Evolutionary conservation across 2,329 filamentous ascomycete species (phyloP), one percentile per base, ranked within the genome.

Genomic region (Alternaria consortialis): DNA sequence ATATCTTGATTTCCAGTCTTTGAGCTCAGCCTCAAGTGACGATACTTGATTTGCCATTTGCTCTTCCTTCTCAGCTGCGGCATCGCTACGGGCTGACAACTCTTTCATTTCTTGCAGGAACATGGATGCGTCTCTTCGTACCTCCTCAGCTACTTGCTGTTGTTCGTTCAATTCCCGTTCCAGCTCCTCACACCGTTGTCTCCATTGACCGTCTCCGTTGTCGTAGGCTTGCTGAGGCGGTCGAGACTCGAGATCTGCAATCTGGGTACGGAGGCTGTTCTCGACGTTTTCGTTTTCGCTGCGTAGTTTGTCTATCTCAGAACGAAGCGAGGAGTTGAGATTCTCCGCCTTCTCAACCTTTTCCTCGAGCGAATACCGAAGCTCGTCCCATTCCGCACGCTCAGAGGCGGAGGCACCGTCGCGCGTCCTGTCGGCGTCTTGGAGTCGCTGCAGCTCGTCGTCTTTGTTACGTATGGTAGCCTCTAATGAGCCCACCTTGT

Each of bases 1-100:
- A 74, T 97, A 98, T 46, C 94, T 91, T 69, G 90, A 88, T 75
- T 93, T 93, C 95, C 95, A 99, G 52, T 94, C 90, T 56, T 91
- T 90, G 47, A 97, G 88, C 75, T 98, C 93, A 23, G 87, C 84
- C 78, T 97, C 92, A 6, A 99, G 85, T 56, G 86, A 84, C 58
- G 91, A 85, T 32, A 97, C 89, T 46, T 91, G 91, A 65, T 86
- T 86, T 56, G 91, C 88, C 65, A 98, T 84, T 69, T 89, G 88
- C 53, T 93, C 88, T 77, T 98, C 94, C 67, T 90, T 90, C 68
- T 97, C 93, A 77, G 92, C 90, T 7, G 90, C 89, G 11, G 89
- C 85, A 65, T 88, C 89, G 71, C 91, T 95, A 68, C 93, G 90
- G 67, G 93, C 86, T 5, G 94, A 96, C 47, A 98, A 85, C 46